A percentile compares a stretch with the other conserved stretches of the same genome.
Evolutionary conservation across 2,329 filamentous ascomycete species (phyloP).

Genomic region (Penicillium sp.): DNA sequence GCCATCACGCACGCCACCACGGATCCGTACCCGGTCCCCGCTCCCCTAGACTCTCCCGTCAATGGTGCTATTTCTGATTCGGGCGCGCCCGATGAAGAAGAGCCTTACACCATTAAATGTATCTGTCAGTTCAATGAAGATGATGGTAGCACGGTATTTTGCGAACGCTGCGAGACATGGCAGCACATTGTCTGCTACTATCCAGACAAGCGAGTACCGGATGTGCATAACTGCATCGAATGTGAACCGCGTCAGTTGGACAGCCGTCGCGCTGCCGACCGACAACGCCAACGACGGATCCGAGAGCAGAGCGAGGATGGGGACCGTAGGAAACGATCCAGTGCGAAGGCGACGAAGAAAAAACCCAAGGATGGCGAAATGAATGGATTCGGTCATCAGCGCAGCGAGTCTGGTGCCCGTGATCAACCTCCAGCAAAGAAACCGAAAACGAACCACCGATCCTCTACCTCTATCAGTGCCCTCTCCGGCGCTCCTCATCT

Average conservation of each 20-base stretch:
- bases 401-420: constrained; percentile 57
- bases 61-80: constrained; percentile 46
- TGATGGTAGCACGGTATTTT: constrained; percentile 96
- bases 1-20: constrained; percentile 51
- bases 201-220: constrained; percentile 70
- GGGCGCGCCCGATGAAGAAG: constrained; percentile 45
- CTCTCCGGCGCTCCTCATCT: constrained; percentile 66
- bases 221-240: constrained; percentile 83
- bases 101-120: constrained; percentile 89
- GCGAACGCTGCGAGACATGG: constrained; percentile 95
- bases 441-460: constrained; percentile 76
- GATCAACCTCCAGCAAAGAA: constrained; percentile 69
- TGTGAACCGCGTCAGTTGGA: constrained; percentile 80
- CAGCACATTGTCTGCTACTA: constrained; percentile 99
- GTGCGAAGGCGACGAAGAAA: constrained; percentile 84
- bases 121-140: constrained; percentile 92
- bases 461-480: constrained; percentile 74
- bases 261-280: constrained; percentile 70
- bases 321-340: constrained; percentile 75
- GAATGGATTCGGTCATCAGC: constrained; percentile 57
- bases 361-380: constrained; percentile 67
- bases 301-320: constrained; percentile 60
- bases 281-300: constrained; percentile 64
- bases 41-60: constrained; percentile 43
- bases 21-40: constrained; percentile 49